Base-by-base conservation (phyloP, 176 grass and related monocot genomes). In the Chrysopogon serrulatus region DNA sequence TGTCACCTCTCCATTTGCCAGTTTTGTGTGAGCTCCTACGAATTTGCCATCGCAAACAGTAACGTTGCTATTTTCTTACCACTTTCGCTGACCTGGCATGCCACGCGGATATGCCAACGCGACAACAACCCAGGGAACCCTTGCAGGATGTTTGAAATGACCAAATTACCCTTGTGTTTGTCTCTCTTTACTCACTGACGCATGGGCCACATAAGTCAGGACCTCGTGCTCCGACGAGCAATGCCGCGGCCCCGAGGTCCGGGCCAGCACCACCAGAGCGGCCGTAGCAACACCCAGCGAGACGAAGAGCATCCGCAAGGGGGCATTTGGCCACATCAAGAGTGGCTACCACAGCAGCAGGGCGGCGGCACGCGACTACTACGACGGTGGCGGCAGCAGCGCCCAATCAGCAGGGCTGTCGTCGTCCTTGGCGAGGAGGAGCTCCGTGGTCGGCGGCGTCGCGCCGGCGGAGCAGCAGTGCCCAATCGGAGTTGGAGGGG, bases 401-500 rank as follows among this genome's bases (percentile, higher is more conserved):
- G 0, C n/a, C n/a, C n/a, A n/a, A n/a, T n/a, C n/a, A n/a, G 10
- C 62, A 24, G 5, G 5, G 54, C 12, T 71, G 19, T 88, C 82
- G 42, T 77, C 82, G n/a, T n/a, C n/a, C 4, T 49, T 60, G 51
- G 59, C 73, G 56, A 47, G 82, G 54, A 53, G 70, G 30, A 75
- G 31, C 33, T 81, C 72, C 11, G 19, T 3, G 2, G 31, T 10
- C 19, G 41, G 26, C 8, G 51, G 36, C 31, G 40, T n/a, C n/a
- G n/a, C n/a, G 3, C 79, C 40, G 21, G 42, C 70, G 88, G 82
- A 86, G 88, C 85, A 90, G 88, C 82, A 90, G 92, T 69, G 80
- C 71, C 23, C 83, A 59, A 44, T 94, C 88, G 26, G 92, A 91
- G 83, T 83, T 60, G 71, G 92, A 94, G 83, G 84, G 86, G 74